Percentiles rank a stretch among this genome's conserved stretches.
These are phyloP conservation scores for Lichtheimia hyalospora DNA, from an alignment of 371 early-diverging fungal species.

Conservation along the genomic window DNA sequence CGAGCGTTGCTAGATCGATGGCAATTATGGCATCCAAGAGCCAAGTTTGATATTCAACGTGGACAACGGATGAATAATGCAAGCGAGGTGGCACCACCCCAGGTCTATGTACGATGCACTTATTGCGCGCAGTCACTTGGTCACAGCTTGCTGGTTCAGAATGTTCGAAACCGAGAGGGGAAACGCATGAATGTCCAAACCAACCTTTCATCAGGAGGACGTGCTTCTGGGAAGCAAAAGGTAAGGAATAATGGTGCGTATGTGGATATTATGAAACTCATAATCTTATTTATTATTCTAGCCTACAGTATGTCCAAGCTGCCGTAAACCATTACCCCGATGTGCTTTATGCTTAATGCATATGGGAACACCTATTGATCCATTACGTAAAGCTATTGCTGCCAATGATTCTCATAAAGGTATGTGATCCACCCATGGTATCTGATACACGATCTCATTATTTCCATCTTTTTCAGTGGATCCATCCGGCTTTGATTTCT, in stretches of 20 bases:
- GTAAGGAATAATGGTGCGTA: constrained; percentile 13
- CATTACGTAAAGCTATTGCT: constrained; percentile 41
- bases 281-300: constrained; percentile 19
- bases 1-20: constrained; percentile 85
- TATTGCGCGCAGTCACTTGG: constrained; percentile 84
- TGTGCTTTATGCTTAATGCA: constrained; percentile 90
- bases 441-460: not conserved
- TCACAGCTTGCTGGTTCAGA: constrained; percentile 58
- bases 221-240: constrained; percentile 47
- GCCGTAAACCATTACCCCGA: constrained; percentile 87
- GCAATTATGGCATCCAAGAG: constrained; percentile 83
- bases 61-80: constrained; percentile 60
- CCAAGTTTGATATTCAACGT: constrained; percentile 86
- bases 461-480: constrained; percentile 21
- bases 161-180: constrained; percentile 56
- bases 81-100: constrained; percentile 70
- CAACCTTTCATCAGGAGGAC: constrained; percentile 34
- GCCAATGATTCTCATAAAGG: constrained; percentile 44
- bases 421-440: constrained; percentile 6
- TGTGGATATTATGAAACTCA: not conserved
- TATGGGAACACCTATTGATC: constrained; percentile 78
- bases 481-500: constrained; percentile 78
- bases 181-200: constrained; percentile 57
- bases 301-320: constrained; percentile 80
- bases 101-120: constrained; percentile 88